phyloP scores from a whole-genome alignment of 2,329 filamentous ascomycete species.

The Leptosphaerulina australis region DNA sequence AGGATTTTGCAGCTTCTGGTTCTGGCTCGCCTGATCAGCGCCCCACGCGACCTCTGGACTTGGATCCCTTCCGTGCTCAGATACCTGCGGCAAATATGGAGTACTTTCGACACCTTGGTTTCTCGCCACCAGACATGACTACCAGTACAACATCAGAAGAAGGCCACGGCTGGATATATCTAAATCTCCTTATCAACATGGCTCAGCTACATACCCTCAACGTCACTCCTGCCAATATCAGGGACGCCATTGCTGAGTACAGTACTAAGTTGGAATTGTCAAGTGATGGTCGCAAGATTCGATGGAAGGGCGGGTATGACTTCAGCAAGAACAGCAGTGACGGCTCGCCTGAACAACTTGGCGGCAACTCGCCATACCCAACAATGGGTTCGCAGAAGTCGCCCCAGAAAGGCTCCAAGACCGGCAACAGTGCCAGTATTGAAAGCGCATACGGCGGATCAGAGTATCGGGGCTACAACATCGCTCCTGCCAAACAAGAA shows the following conservation, averaged over 20 bases:
- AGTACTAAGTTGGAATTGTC: conserved; percentile 81
- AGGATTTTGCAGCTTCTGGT: conserved; percentile 40
- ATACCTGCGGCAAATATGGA: conserved; percentile 77
- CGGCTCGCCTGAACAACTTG: conserved; percentile 50
- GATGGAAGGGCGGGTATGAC: conserved; percentile 74
- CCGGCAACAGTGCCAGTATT: conserved; percentile 27
- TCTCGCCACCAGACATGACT: conserved; percentile 64
- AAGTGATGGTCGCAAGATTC: conserved; percentile 75
- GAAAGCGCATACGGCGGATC: conserved; percentile 26
- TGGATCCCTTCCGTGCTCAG: conserved; percentile 79
- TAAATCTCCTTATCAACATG: conserved; percentile 80
- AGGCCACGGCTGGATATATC: conserved; percentile 80
- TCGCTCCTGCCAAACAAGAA: conserved; percentile 30
- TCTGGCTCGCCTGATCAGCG: conserved; percentile 67
- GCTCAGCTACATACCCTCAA: conserved; percentile 86
- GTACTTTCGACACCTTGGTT: conserved; percentile 76
- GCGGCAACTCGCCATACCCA: conserved; percentile 60
- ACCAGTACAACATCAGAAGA: conserved; percentile 61
- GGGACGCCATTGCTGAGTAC: conserved; percentile 70
- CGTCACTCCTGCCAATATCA: conserved; percentile 78
- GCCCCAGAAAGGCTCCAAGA: conserved; percentile 37
- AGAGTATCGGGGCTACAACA: conserved; percentile 25
- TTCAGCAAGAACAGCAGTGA: conserved; percentile 71
- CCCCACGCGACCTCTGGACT: conserved; percentile 75
- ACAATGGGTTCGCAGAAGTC: conserved; percentile 36